These are phyloP conservation scores for Discostella stelligeroides DNA, from an alignment of 108 stramenopile species.

Conservation along the genomic window DNA sequence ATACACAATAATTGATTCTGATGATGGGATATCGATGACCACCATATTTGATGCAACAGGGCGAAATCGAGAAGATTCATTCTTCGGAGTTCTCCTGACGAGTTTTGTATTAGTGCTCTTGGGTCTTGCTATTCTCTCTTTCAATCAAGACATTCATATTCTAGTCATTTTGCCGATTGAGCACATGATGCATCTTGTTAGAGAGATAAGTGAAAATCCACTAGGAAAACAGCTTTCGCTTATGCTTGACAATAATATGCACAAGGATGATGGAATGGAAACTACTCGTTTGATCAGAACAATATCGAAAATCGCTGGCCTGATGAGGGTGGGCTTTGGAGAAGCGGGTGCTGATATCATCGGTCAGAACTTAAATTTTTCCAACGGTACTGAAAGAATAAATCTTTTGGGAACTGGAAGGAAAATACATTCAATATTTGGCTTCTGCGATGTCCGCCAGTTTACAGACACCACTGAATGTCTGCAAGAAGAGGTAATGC, in stretches of 20 bases:
- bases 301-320: conserved; percentile 77
- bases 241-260: conserved; percentile 24
- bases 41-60: conserved; percentile 39
- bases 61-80: conserved; percentile 41
- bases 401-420: conserved; percentile 56
- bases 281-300: conserved; percentile 72
- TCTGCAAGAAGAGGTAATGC: conserved; percentile 84
- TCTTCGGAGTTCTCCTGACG: conserved; percentile 58
- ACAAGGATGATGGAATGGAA: conserved; percentile 66
- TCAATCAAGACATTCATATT: conserved; percentile 64
- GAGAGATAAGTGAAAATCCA: conserved; percentile 62
- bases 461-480: conserved; percentile 86
- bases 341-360: conserved; percentile 86
- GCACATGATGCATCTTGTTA: conserved; percentile 64
- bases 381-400: conserved; percentile 50
- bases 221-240: conserved; percentile 45
- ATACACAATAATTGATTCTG: conserved; percentile 24
- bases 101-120: conserved; percentile 67
- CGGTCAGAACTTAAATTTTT: conserved; percentile 64
- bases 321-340: conserved; percentile 84
- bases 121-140: conserved; percentile 53
- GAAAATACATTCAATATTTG: conserved; percentile 74
- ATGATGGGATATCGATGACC: conserved; percentile 31
- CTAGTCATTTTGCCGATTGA: conserved; percentile 84
- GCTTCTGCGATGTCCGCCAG: conserved; percentile 79